Evolutionary conservation across 2,329 filamentous ascomycete genomes (phyloP).

Genomic region (Aspergillus hortae): DNA sequence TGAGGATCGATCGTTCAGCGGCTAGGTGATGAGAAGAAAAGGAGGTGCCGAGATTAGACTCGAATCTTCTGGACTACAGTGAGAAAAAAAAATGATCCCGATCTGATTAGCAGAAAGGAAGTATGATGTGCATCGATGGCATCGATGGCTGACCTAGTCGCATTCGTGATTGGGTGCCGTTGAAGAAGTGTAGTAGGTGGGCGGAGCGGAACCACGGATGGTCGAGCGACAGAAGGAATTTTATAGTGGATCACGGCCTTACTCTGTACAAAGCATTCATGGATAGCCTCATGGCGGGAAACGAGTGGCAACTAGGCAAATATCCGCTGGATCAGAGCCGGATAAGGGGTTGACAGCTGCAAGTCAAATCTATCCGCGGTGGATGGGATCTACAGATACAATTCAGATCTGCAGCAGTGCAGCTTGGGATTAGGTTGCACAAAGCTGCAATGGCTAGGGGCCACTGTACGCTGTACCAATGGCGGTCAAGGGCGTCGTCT

Average conservation of each 20-base stretch:
- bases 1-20: no score
- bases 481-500: no score
- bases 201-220: slow-evolving; percentile 3
- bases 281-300: neutral
- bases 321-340: no score
- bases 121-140: slow-evolving; percentile 4
- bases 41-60: no score
- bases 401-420: neutral
- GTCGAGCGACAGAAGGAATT: slow-evolving; percentile 5
- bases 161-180: slow-evolving; percentile 9
- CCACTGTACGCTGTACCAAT: no score
- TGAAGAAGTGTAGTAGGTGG: neutral
- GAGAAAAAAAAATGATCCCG: neutral
- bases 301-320: no score
- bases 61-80: neutral
- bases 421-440: no score
- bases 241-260: neutral
- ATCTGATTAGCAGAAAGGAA: neutral
- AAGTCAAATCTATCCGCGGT: neutral
- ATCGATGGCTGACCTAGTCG: slow-evolving; percentile 9
- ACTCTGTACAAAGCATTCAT: no score
- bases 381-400: neutral
- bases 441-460: no score
- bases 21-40: no score
- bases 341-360: neutral